A percentile compares a stretch with the other conserved stretches of the same genome.
These are phyloP conservation scores for Phytophthora tubulina DNA, from an alignment of 352 stramenopile genomes.

Conservation along the genomic window DNA sequence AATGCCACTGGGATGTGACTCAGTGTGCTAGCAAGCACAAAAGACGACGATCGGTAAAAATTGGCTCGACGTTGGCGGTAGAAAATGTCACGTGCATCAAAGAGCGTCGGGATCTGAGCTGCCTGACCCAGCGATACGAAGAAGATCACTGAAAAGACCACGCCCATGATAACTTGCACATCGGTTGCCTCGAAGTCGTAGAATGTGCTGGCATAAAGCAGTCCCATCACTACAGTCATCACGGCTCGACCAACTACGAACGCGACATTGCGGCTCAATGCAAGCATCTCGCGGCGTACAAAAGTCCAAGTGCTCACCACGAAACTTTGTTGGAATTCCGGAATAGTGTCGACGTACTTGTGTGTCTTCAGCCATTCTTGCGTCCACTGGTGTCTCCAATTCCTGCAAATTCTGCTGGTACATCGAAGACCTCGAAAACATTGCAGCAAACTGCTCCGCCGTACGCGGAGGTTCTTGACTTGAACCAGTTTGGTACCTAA, in stretches of 20 bases:
- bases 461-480: constrained; percentile 28
- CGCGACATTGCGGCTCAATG: constrained; percentile 54
- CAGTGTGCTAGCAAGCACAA: constrained; percentile 62
- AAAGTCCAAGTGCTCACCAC: constrained; percentile 41
- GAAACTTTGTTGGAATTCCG: constrained; percentile 49
- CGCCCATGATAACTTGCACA: constrained; percentile 65
- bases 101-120: constrained; percentile 78
- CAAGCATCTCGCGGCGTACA: constrained; percentile 59
- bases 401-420: constrained; percentile 29
- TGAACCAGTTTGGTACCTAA: constrained; percentile 43
- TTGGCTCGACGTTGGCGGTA: constrained; percentile 52
- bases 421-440: constrained; percentile 38
- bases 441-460: constrained; percentile 40
- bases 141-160: constrained; percentile 85
- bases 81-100: constrained; percentile 72
- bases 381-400: constrained; percentile 32
- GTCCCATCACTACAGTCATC: constrained; percentile 54
- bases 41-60: constrained; percentile 72
- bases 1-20: constrained; percentile 51
- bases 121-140: constrained; percentile 80
- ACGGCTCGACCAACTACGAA: constrained; percentile 55
- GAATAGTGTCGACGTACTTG: constrained; percentile 80
- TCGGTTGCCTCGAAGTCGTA: constrained; percentile 53
- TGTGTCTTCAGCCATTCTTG: constrained; percentile 45
- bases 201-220: constrained; percentile 58